phyloP scores from a whole-genome alignment of 305 asterid genomes.

The Rubia tinctorum region DNA sequence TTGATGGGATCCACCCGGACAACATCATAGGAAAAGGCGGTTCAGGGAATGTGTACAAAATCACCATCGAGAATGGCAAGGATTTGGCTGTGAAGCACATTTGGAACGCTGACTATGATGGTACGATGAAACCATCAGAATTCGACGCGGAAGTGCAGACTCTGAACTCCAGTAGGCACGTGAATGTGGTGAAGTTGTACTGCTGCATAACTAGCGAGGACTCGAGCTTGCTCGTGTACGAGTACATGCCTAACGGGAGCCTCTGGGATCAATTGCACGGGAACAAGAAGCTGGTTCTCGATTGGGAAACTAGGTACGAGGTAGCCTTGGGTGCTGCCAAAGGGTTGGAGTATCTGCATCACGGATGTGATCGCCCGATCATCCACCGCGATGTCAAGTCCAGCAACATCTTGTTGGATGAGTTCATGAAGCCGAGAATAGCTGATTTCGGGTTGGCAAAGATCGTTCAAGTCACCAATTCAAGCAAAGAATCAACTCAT shows the following conservation, averaged over 20 bases:
- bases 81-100: conserved; percentile 89
- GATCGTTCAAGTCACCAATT: conserved; percentile 39
- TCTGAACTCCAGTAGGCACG: conserved; percentile 73
- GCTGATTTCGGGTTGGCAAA: conserved; percentile 90
- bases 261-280: conserved; percentile 77
- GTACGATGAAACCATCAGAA: conserved; percentile 42
- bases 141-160: conserved; percentile 82
- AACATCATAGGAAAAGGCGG: conserved; percentile 92
- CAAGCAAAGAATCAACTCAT: conserved; percentile 55
- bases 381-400: conserved; percentile 92
- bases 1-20: conserved; percentile 69
- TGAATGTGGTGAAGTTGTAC: conserved; percentile 80
- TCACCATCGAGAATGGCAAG: conserved; percentile 42
- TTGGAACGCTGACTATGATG: conserved; percentile 42
- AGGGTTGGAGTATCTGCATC: conserved; percentile 91
- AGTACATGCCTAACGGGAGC: conserved; percentile 89
- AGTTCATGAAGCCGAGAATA: conserved; percentile 61
- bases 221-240: conserved; percentile 85
- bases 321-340: conserved; percentile 84
- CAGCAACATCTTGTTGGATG: conserved; percentile 78
- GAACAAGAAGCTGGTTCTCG: conserved; percentile 49
- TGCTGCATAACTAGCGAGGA: conserved; percentile 89
- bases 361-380: conserved; percentile 66
- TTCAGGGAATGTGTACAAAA: conserved; percentile 77
- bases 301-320: conserved; percentile 74